Evolutionary conservation across 495 filamentous ascomycete genomes (phyloP), one percentile per base, ranked within the genome.

Genomic region (Aspergillus ostianus): DNA sequence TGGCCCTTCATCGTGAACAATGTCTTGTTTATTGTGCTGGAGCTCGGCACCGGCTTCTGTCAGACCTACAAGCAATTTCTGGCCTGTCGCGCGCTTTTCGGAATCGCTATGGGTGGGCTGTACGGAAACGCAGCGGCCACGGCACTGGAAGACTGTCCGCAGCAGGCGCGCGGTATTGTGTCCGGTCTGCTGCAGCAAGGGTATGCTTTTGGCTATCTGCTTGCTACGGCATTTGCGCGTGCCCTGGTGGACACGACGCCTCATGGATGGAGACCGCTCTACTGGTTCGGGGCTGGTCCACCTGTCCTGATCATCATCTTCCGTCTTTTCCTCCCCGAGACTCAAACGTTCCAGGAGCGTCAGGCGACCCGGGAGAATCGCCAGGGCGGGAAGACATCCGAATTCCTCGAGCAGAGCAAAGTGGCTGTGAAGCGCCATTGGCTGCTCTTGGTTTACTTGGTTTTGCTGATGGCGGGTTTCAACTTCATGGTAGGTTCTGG

Each of bases 1-100:
- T 94, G 91, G 91, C 91, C 91, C 1, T 96, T 94, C 61, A 76
- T 94, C 36, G 74, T 92, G 56, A 94, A 94, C 72, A 91, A 92
- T 62, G 17, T 93, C 9, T 78, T 96, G 30, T 94, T 96, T 70
- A 89, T 94, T 51, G 73, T 85, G 10, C 76, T 96, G 29, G 91
- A 96, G 70, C 77, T 94, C 15, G 90, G 83, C 21, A 91, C 91
- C 12, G 90, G 89, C 48, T 96, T 93, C 70, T 88, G 83, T 61
- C 71, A 87, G 29, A 93, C 87, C 2, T 94, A 93, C 64, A 67
- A 82, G 49, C 84, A 90, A 62, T 96, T 96, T 68, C 77, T 96
- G 18, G 90, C 85, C 8, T 88, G 87, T 63, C 82, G 91, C 10
- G 88, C 91, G 1, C 84, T 96, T n/a, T 96, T 93, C 67, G 91